Evolutionary conservation across 1,139 yeast species (phyloP).

Genomic region (Wickerhamomyces sp.): DNA sequence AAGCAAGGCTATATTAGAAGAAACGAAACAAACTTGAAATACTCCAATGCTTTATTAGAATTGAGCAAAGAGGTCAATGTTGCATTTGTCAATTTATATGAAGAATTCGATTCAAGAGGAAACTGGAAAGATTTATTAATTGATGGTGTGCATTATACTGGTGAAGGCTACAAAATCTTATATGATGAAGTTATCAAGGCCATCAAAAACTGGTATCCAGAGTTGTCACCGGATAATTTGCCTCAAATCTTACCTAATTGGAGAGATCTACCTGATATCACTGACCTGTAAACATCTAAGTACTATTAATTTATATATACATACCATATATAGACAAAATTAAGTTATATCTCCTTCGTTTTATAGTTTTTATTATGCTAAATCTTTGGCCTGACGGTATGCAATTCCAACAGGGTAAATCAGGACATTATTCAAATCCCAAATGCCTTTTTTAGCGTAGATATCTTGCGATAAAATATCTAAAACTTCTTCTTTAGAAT

Average conservation of each 20-base stretch:
- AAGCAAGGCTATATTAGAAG: conserved; percentile 35
- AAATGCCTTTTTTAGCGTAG: conserved; percentile 61
- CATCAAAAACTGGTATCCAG: conserved; percentile 44
- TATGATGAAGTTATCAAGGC: conserved; percentile 38
- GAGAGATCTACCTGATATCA: conserved; percentile 26
- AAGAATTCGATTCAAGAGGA: conserved; percentile 32
- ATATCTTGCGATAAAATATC: conserved; percentile 61
- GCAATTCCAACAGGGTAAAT: conserved; percentile 55
- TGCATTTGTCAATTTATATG: conserved; percentile 53
- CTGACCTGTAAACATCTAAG: background rate
- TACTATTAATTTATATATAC: conserved; percentile 2
- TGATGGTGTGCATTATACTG: conserved; percentile 71
- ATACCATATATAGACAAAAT: background rate
- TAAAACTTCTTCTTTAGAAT: conserved; percentile 56
- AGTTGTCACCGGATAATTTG: conserved; percentile 37
- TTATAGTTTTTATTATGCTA: too few species aligned
- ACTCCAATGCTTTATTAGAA: conserved; percentile 44
- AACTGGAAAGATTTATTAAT: conserved; percentile 29
- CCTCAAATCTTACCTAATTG: conserved; percentile 34
- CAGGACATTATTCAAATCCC: conserved; percentile 67
- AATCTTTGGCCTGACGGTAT: conserved; percentile 34
- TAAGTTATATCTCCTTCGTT: too few species aligned
- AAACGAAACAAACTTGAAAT: conserved; percentile 37
- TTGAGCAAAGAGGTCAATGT: conserved; percentile 43
- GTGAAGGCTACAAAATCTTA: conserved; percentile 53